Evolutionary conservation across 306 rosid species (phyloP), one percentile per base, ranked within the genome.

Genomic region (Datisca glomerata): DNA sequence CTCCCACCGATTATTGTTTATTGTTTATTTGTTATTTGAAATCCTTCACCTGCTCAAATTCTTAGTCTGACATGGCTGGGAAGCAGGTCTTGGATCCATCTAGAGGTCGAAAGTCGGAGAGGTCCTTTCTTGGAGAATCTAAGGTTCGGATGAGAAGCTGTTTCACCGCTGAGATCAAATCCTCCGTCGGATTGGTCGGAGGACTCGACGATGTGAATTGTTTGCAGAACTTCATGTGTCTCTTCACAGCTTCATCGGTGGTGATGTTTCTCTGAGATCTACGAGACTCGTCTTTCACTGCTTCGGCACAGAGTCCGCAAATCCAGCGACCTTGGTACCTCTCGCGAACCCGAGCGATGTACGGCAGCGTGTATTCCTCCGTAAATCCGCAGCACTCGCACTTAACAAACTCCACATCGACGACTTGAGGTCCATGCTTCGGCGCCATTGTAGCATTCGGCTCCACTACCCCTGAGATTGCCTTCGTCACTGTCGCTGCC

Each of bases 241-340:
- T 57, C 41, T 48, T 46, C 38, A 86, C 12, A 0, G 96, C 96
- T 65, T 86, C 85, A 17, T 67, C 92, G 0, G 59, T 55, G 35
- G 50, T 56, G 29, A 79, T 71, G 0, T 47, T 47, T 25, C 48
- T 53, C 43, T 37, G 17, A 18, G 69, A 60, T 52, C 75, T 66
- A n/a, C 52, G 21, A 2, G 23, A 28, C 40, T 76, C 80, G 34
- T 82, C 79, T 22, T 80, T 75, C 60, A 89, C 85, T 1, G 86
- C 97, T 57, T 75, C 89, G 0, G 69, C 41, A 14, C 95, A 89
- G 1, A 83, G 70, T 12, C 97, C 95, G 4, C 97, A 89, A 28
- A 89, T 63, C 95, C 95, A 89, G 7, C 71, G 66, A 0, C 85
- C 95, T 2, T 63, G 68, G 14, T 72, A 72, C 45, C 71, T 48